Evolutionary conservation across 345 rosid genomes (phyloP), one percentile per base, ranked within the genome.

Genomic region (Cardamine chenopodiifolia): DNA sequence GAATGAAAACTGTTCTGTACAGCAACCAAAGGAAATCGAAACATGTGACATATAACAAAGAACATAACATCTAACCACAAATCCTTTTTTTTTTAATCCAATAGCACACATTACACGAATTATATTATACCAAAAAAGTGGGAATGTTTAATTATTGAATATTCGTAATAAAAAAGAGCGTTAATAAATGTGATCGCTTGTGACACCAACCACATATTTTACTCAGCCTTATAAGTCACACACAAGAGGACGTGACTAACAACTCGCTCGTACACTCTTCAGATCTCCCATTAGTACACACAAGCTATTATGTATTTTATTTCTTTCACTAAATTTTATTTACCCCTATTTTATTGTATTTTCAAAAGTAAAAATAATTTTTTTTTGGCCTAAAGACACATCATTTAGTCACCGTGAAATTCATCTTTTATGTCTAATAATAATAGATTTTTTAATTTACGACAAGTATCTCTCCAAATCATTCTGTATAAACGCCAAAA

Each of bases 181-280:
- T 70, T 76, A 62, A 34, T 70, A 69, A 75, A 76, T 76, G 75
- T 28, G 75, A 62, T 76, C 58, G 20, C 70, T 62, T 62, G 70
- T 54, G 70, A 76, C 71, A 76, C 58, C 79, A 69, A 76, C 70
- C 10, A 50, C 71, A 63, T 45, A 76, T 63, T 63, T 44, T 61
- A 69, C 65, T 69, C 64, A 62, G 69, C 74, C 79, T 76, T 18
- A 62, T 55, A 70, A 71, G 76, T 76, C 66, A 63, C 47, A 64
- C 66, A 23, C 26, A 64, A 18, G 44, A 60, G 63, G 56, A 52
- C 73, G 32, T 75, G 56, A 69, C 65, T 69, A 62, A 44, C 58
- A 69, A 76, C 63, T 68, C 63, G 55, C 44, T 28, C 17, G 63
- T 52, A 75, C 73, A 67, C 68, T 58, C 18, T 74, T 47, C 50